Conservation (phyloP, 176 grass and related monocot species). For the Carex parvula region DNA sequence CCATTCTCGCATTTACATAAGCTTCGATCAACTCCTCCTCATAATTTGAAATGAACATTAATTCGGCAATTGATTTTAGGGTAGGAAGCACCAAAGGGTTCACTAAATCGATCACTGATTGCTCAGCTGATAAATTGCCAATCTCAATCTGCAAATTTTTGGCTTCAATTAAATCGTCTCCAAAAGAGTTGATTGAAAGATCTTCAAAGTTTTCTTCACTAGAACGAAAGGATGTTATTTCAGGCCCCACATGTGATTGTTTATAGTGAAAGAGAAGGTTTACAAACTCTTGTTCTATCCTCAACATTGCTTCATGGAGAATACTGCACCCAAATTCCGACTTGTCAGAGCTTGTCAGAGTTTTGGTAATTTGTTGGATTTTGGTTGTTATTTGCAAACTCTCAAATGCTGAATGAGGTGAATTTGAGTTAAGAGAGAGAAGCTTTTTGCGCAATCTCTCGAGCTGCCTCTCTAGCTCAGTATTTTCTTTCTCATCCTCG, state of each 20-base stretch:
- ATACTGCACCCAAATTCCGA: slow-evolving; percentile 41
- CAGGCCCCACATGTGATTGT: slow-evolving; percentile 50
- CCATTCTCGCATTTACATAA: slow-evolving; percentile 61
- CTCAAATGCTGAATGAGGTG: slow-evolving; percentile 60
- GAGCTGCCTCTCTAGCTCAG: slow-evolving; percentile 36
- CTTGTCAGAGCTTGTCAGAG: slow-evolving; percentile 42
- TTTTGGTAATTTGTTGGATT: slow-evolving; percentile 59
- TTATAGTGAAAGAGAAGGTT: slow-evolving; percentile 59
- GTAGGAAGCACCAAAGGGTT: slow-evolving; percentile 63
- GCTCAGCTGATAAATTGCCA: slow-evolving; percentile 35
- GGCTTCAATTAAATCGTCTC: slow-evolving; percentile 55
- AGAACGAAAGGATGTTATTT: slow-evolving; percentile 53
- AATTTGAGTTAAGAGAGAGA: slow-evolving; percentile 41
- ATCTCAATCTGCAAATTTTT: slow-evolving; percentile 37
- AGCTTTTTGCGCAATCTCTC: slow-evolving; percentile 51
- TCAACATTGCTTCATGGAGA: slow-evolving; percentile 71
- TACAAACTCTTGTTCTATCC: slow-evolving; percentile 84
- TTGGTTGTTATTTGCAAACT: slow-evolving; percentile 56
- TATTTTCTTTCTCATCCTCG: slow-evolving; percentile 36
- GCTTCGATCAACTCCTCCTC: slow-evolving; percentile 68
- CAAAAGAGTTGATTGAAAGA: slow-evolving; percentile 75
- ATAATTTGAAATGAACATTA: slow-evolving; percentile 76
- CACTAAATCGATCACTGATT: slow-evolving; percentile 57
- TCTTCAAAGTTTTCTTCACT: slow-evolving; percentile 56
- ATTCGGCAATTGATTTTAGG: slow-evolving; percentile 62